Percentiles rank a stretch among this genome's conserved stretches.
phyloP scores from a whole-genome alignment of 1,284 basidiomycete genomes.

The Amylostereum areolatum region DNA sequence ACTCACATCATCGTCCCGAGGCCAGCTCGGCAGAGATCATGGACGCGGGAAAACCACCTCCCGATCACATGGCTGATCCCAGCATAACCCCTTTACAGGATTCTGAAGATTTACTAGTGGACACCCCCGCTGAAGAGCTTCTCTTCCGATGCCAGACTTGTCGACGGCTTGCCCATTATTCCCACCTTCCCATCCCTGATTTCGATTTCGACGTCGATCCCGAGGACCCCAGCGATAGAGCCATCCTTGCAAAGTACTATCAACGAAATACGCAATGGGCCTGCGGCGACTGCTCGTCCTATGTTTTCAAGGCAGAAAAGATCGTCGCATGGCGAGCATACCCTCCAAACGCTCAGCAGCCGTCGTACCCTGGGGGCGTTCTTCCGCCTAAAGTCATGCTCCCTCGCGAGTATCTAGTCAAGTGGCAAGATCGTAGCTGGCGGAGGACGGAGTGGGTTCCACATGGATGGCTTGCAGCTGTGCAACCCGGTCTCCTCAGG shows the following conservation, averaged over 20 bases:
- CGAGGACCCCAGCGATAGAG: conserved; percentile 27
- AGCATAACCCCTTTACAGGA: background rate
- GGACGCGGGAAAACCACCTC: conserved; percentile 23
- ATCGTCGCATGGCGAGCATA: conserved; percentile 89
- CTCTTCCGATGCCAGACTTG: conserved; percentile 80
- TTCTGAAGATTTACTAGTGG: conserved; percentile 9
- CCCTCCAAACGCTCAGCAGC: conserved; percentile 55
- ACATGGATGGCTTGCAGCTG: conserved; percentile 80
- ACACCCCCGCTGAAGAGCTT: conserved; percentile 33
- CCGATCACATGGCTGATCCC: conserved; percentile 10
- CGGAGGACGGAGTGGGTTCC: conserved; percentile 81
- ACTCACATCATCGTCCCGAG: conserved; percentile 17
- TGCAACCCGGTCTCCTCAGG: conserved; percentile 55
- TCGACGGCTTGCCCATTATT: conserved; percentile 77
- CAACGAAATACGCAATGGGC: conserved; percentile 63
- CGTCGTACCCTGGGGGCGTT: conserved; percentile 29
- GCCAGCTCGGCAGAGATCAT: conserved; percentile 19
- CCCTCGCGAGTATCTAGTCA: conserved; percentile 86
- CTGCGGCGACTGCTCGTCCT: conserved; percentile 79
- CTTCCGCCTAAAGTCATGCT: conserved; percentile 55
- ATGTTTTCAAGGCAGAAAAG: conserved; percentile 68
- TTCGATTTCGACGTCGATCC: conserved; percentile 23
- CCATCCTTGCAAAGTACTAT: conserved; percentile 56
- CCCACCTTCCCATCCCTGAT: conserved; percentile 55
- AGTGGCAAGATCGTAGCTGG: conserved; percentile 78